Conservation (phyloP, 805 yeast genomes). For the Kluyveromyces siamensis region DNA sequence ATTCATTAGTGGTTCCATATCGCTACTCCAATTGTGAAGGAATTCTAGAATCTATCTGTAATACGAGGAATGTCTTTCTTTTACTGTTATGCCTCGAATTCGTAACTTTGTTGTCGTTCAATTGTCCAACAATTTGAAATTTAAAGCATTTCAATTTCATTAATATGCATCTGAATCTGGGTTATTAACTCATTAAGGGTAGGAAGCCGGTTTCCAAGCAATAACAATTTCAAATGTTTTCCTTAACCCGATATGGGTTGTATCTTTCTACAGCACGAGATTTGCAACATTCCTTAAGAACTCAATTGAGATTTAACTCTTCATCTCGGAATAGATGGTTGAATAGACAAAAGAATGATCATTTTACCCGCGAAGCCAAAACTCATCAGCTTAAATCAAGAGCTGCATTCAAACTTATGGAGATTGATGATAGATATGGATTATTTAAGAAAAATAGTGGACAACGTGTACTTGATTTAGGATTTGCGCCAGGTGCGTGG, state of each 20-base stretch:
- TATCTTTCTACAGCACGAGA: background rate
- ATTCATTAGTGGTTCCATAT: too few relatives aligned
- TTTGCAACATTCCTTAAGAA: slow-evolving; percentile 1
- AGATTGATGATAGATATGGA: slow-evolving; percentile 56
- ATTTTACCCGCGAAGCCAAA: slow-evolving; percentile 58
- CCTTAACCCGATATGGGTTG: background rate
- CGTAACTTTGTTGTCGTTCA: too few relatives aligned
- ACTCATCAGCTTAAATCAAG: slow-evolving; percentile 59
- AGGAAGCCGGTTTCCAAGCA: background rate
- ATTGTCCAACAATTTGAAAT: too few relatives aligned
- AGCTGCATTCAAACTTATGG: slow-evolving; percentile 83
- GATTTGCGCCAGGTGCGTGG: slow-evolving; percentile 96
- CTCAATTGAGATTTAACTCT: slow-evolving; percentile 23
- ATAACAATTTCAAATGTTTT: background rate
- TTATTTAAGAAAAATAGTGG: slow-evolving; percentile 41
- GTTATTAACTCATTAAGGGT: too few relatives aligned
- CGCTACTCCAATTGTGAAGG: too few relatives aligned
- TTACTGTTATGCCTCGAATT: too few relatives aligned
- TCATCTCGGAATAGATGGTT: slow-evolving; percentile 67
- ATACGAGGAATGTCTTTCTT: too few relatives aligned
- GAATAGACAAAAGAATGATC: slow-evolving; percentile 57
- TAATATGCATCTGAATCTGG: too few relatives aligned
- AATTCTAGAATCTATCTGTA: too few relatives aligned
- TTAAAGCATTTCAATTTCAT: too few relatives aligned
- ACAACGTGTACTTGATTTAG: slow-evolving; percentile 70